Evolutionary conservation across 2,329 filamentous ascomycete species (phyloP).

Genomic region (Fusarium beomiforme): DNA sequence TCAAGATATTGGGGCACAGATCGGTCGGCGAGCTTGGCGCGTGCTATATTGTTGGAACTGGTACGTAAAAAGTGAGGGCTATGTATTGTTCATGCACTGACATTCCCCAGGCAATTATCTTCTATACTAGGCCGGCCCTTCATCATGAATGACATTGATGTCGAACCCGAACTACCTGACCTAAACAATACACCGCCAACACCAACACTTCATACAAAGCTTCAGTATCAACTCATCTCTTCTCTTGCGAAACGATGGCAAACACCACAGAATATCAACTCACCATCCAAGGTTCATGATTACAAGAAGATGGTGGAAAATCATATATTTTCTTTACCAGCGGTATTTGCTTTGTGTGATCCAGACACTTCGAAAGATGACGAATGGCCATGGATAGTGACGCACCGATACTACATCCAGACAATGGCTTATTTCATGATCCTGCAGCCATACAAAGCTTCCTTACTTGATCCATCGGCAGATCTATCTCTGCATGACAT

Average conservation of each 20-base stretch:
- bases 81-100: background rate
- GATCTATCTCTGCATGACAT: background rate
- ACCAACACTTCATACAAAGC: constrained; percentile 3
- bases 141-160: constrained; percentile 13
- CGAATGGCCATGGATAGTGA: constrained; percentile 7
- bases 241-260: constrained; percentile 15
- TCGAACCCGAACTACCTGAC: background rate
- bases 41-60: constrained; percentile 15
- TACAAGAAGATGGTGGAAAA: background rate
- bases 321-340: background rate
- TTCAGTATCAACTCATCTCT: constrained; percentile 10
- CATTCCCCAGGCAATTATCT: background rate
- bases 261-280: constrained; percentile 1
- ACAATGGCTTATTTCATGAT: constrained; percentile 15
- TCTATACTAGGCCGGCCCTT: background rate
- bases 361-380: background rate
- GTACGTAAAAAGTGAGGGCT: fast-evolving
- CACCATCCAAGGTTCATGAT: background rate
- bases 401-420: constrained; percentile 16
- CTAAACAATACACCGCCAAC: background rate
- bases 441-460: constrained; percentile 11
- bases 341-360: background rate
- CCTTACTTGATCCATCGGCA: background rate
- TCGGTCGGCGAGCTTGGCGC: constrained; percentile 9
- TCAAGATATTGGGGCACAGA: background rate